Percentiles rank a stretch among this genome's conserved stretches.
These are phyloP conservation scores for Lanmaoa pseudosensibilis DNA, from an alignment of 768 basidiomycete species.

Conservation along the genomic window DNA sequence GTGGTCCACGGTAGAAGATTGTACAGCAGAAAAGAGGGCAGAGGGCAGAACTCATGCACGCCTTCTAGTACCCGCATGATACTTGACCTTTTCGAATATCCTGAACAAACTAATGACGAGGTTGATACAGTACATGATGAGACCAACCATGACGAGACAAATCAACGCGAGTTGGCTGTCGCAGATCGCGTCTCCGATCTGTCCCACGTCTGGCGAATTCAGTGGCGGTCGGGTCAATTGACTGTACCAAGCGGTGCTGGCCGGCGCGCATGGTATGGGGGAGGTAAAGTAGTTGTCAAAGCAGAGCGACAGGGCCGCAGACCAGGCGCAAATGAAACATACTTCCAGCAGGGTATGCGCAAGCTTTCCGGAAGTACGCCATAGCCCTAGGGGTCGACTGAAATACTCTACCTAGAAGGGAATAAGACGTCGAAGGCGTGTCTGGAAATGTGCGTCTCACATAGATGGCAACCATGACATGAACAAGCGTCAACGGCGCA, in stretches of 20 bases:
- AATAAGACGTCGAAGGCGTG: conserved; percentile 12
- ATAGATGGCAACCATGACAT: conserved; percentile 85
- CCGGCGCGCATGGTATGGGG: conserved; percentile 69
- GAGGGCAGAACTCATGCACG: conserved; percentile 9
- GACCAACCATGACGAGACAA: conserved; percentile 71
- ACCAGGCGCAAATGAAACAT: conserved; percentile 92
- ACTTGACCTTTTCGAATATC: conserved; percentile 89
- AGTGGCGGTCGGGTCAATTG: conserved; percentile 48
- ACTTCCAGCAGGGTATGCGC: conserved; percentile 87
- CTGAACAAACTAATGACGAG: conserved; percentile 82
- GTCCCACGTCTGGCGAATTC: conserved; percentile 34
- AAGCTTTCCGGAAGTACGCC: conserved; percentile 85
- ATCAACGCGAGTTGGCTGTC: conserved; percentile 76
- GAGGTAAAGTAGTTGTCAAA: conserved; percentile 95
- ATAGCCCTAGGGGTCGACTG: conserved; percentile 86
- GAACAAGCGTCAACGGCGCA: conserved; percentile 76
- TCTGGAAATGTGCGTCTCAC: conserved; percentile 43
- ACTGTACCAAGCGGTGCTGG: conserved; percentile 73
- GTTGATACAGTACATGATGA: conserved; percentile 80
- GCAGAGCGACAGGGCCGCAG: conserved; percentile 80
- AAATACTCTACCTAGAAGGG: conserved; percentile 81
- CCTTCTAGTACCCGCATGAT: conserved; percentile 45
- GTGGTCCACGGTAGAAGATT: not conserved
- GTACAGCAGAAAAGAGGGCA: not conserved
- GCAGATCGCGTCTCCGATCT: conserved; percentile 62